Conservation (phyloP, 2,329 filamentous ascomycete species). For the Fusarium continuum region DNA sequence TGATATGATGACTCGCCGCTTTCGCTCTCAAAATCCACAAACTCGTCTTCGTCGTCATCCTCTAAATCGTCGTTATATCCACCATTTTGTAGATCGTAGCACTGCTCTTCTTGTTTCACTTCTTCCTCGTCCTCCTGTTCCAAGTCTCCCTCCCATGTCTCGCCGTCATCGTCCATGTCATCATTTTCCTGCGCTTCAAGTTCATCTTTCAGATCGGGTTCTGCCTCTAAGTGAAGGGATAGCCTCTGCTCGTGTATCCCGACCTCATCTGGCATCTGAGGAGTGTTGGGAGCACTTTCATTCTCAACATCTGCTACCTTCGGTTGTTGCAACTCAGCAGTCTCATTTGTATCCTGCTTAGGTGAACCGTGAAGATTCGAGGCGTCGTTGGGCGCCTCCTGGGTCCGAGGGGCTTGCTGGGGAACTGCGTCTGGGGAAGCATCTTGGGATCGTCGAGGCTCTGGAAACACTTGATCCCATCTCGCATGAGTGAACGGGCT, state of each 20-base stretch:
- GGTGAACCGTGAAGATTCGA: conserved; percentile 9
- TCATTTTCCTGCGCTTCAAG: conserved; percentile 26
- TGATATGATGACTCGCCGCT: conserved; percentile 72
- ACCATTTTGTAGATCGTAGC: conserved; percentile 32
- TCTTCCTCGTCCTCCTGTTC: conserved; percentile 10
- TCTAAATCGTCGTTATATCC: conserved; percentile 33
- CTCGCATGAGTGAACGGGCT: conserved; percentile 81
- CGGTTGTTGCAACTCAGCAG: conserved; percentile 9
- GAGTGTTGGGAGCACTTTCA: conserved; percentile 2
- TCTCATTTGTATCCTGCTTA: conserved; percentile 3
- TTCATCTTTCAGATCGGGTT: conserved; percentile 31
- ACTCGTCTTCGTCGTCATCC: conserved; percentile 48
- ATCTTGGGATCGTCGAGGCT: conserved; percentile 35
- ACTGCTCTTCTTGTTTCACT: conserved; percentile 36
- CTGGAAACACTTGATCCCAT: conserved; percentile 45
- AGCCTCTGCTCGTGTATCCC: neutral
- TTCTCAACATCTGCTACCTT: conserved; percentile 11
- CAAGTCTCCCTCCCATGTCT: conserved; percentile 24
- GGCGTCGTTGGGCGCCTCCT: conserved; percentile 13
- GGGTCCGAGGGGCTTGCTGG: conserved; percentile 31
- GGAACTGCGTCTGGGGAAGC: conserved; percentile 32
- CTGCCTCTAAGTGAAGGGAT: neutral
- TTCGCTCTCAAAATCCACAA: conserved; percentile 63
- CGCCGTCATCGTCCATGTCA: conserved; percentile 47
- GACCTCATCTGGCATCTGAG: neutral